Evolutionary conservation across 1,284 basidiomycete genomes (phyloP), one percentile per base, ranked within the genome.

Genomic region (Malassezia pachydermatis): DNA sequence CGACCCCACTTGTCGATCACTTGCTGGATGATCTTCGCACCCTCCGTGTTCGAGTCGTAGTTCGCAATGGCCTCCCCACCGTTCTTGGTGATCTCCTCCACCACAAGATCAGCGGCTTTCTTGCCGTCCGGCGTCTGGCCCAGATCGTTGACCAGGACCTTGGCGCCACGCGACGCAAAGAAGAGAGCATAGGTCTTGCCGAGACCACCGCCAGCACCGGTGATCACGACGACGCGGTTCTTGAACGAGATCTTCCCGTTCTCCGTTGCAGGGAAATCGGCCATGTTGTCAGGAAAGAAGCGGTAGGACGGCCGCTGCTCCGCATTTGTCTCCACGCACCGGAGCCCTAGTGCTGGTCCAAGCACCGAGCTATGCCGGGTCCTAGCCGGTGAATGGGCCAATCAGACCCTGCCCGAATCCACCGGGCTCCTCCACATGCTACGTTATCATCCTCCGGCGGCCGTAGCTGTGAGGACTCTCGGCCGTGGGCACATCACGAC

Each of bases 141-240:
- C 7, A 70, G 59, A 54, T 70, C 68, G 58, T 69, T 70, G 37
- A 70, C 55, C 57, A 98, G 86, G 52, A 98, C 81, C 64, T 88
- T 89, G 41, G 61, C 59, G 22, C 92, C 92, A 48, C 88, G 79
- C 10, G 84, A 80, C 25, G 88, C 90, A 72, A 88, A 95, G 62
- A 89, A 78, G 48, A 86, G 76, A 1, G 90, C 85, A 71, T 67
- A 95, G 85, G 84, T 80, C 75, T 81, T 84, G 45, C 92, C 92
- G 20, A 98, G 79, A 29, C 94, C 92, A 57, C 88, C 88, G 27
- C 94, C 94, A 46, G 88, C 90, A 49, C 94, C 94, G 40, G 94
- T 99, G 58, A 98, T 77, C 62, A 99, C 80, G 59, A 90, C 86
- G 30, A 88, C 89, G 55, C 94, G 86, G 59, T 84, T 84, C 75